Evolutionary conservation across 352 stramenopile genomes (phyloP).

Genomic region (Globisporangium cylindrosporum): DNA sequence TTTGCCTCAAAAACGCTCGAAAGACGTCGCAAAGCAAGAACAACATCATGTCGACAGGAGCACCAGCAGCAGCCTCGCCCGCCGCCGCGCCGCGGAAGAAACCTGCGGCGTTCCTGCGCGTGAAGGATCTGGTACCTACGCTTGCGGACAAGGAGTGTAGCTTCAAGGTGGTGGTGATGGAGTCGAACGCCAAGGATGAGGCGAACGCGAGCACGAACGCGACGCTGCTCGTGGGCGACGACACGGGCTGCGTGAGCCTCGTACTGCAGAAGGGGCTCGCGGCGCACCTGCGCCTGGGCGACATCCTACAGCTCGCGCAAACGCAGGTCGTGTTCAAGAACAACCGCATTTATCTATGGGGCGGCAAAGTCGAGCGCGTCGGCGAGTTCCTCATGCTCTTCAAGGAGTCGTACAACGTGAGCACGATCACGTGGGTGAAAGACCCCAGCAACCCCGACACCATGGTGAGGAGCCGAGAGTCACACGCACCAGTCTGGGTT

Average conservation of each 20-base stretch:
- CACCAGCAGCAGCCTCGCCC: slow-evolving; percentile 3
- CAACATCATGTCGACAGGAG: background rate
- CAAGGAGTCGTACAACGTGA: slow-evolving; percentile 82
- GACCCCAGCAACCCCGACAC: slow-evolving; percentile 69
- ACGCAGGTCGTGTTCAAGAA: slow-evolving; percentile 80
- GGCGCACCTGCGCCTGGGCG: slow-evolving; percentile 63
- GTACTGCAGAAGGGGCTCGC: slow-evolving; percentile 73
- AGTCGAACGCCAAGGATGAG: slow-evolving; percentile 83
- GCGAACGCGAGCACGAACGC: slow-evolving; percentile 69
- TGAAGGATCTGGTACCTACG: slow-evolving; percentile 71
- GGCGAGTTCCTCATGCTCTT: slow-evolving; percentile 86
- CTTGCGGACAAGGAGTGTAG: slow-evolving; percentile 63
- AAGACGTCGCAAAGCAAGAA: background rate
- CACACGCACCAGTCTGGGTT: background rate
- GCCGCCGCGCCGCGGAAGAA: slow-evolving; percentile 44
- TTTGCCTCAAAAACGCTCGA: background rate
- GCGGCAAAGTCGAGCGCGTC: slow-evolving; percentile 78
- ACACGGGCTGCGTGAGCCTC: slow-evolving; percentile 76
- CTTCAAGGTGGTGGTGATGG: slow-evolving; percentile 80
- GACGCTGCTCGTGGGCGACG: slow-evolving; percentile 80
- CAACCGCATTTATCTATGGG: slow-evolving; percentile 74
- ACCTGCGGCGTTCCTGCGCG: slow-evolving; percentile 38
- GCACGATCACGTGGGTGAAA: slow-evolving; percentile 80
- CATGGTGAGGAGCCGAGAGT: slow-evolving; percentile 28
- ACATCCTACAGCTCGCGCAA: slow-evolving; percentile 68